Conservation (phyloP, 208 protist species). For the Herpetomonas samuelpessoai region DNA sequence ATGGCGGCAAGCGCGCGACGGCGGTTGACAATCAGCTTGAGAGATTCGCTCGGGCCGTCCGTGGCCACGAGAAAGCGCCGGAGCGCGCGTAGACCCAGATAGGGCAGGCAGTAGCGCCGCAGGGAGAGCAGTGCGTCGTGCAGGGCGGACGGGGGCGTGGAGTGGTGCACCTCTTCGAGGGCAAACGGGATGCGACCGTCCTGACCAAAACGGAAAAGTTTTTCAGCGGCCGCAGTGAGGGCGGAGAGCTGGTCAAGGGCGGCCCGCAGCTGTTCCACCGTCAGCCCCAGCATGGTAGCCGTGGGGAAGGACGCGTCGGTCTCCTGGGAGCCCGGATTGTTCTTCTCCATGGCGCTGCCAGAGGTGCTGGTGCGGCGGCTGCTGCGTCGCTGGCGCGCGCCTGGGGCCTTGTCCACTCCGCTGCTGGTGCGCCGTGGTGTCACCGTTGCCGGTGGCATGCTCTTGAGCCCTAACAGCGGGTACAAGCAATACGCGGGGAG, state of each 20-base stretch:
- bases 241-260: not conserved
- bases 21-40: conserved; percentile 83
- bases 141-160: conserved; percentile 1
- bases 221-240: not conserved
- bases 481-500: conserved; percentile 24
- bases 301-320: not conserved
- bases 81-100: conserved; percentile 33
- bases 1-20: conserved; percentile 69
- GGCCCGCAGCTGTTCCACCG: not conserved
- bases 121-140: not conserved
- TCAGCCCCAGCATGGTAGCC: not conserved
- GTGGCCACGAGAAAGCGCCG: conserved; percentile 37
- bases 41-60: conserved; percentile 46
- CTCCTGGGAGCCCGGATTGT: no score
- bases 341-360: no score
- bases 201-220: conserved; percentile 7
- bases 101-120: conserved; percentile 6
- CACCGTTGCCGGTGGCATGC: not conserved
- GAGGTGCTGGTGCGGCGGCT: not conserved
- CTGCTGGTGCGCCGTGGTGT: not conserved
- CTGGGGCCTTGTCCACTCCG: no score
- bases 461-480: not conserved
- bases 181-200: conserved; percentile 3
- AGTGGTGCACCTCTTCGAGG: conserved; percentile 2
- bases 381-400: not conserved